A percentile compares a stretch with the other conserved stretches of the same genome.
Evolutionary conservation across 805 yeast genomes (phyloP).

Genomic region (Lachancea thermotolerans): DNA sequence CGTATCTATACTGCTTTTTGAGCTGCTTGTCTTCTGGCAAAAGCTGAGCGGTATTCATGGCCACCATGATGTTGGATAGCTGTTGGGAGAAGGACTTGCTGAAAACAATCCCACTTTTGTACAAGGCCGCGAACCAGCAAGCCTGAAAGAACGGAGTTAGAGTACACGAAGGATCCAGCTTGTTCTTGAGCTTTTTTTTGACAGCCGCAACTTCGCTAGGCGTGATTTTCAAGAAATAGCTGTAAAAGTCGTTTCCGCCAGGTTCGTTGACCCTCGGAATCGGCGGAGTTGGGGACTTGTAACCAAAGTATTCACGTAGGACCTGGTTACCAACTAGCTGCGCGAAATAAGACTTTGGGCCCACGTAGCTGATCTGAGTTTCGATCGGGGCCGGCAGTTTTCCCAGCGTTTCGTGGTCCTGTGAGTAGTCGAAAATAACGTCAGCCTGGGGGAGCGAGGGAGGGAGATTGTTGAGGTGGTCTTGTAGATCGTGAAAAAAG

Average conservation of each 20-base stretch:
- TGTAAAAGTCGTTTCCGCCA: slow-evolving; percentile 9
- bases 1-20: slow-evolving; percentile 16
- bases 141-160: slow-evolving; percentile 26
- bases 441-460: neutral
- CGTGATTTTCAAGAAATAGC: slow-evolving; percentile 12
- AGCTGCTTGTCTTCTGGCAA: slow-evolving; percentile 15
- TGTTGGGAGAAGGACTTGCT: slow-evolving; percentile 15
- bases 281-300: slow-evolving; percentile 9
- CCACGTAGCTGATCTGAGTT: slow-evolving; percentile 17
- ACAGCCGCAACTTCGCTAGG: slow-evolving; percentile 10
- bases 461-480: slow-evolving; percentile 5
- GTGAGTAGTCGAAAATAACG: slow-evolving; percentile 13
- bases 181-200: slow-evolving; percentile 9
- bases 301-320: slow-evolving; percentile 12
- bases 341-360: slow-evolving; percentile 11
- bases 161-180: slow-evolving; percentile 13
- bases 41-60: slow-evolving; percentile 15
- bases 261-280: slow-evolving; percentile 5
- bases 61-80: slow-evolving; percentile 16
- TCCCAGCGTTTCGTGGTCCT: slow-evolving; percentile 10
- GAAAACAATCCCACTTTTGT: slow-evolving; percentile 15
- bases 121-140: slow-evolving; percentile 16
- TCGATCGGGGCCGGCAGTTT: slow-evolving; percentile 21
- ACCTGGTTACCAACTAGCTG: slow-evolving; percentile 11
- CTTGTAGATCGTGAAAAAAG: slow-evolving; percentile 19